Evolutionary conservation across 31 red algal species (phyloP), one percentile per base, ranked within the genome.

Genomic region (Odonthalia washingtoniensis): DNA sequence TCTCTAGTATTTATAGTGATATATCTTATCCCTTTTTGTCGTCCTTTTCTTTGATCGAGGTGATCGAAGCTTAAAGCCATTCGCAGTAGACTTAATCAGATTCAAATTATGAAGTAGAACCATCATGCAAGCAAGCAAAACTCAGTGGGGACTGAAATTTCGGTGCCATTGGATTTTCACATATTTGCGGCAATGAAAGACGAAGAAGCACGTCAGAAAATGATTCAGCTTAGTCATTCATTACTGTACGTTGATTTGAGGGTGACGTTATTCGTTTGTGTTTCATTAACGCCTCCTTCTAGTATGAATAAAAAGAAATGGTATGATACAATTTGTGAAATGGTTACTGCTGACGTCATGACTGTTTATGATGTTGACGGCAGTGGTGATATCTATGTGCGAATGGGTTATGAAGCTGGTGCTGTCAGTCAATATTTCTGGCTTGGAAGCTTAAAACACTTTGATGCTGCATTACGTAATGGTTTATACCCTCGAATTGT

Each of bases 371-470:
- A 18, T 12, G 33, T 6, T 9, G 27, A 21, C 6, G 66, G 28
- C 27, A 36, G 6, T 33, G 69, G 40, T 6, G 40, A 31, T 1
- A 17, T 6, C 26, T 41, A 3, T 36, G 43, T 64, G 38, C 46
- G 34, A 28, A 46, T 85, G 33, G 82, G 67, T 46, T 85, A 74
- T 39, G 69, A 49, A 39, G 82, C 53, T 21, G 82, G 82, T 34
- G 5, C n/a, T 57, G 42, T 64, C 1, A 40, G 68, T 37, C 36
- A 40, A 27, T 38, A 74, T 4, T 27, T 85, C 26, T 85, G 82
- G 82, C 26, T 85, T 18, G 43, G 6, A 41, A 38, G 82, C 36
- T 65, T 69, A 6, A 85, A 85, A 67, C 82, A 85, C n/a, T 43
- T 74, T 1, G 82, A 38, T 12, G 14, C 40, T 26, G 46, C 46